phyloP scores from a whole-genome alignment of 345 rosid genomes.

The Limnanthes douglasii region DNA sequence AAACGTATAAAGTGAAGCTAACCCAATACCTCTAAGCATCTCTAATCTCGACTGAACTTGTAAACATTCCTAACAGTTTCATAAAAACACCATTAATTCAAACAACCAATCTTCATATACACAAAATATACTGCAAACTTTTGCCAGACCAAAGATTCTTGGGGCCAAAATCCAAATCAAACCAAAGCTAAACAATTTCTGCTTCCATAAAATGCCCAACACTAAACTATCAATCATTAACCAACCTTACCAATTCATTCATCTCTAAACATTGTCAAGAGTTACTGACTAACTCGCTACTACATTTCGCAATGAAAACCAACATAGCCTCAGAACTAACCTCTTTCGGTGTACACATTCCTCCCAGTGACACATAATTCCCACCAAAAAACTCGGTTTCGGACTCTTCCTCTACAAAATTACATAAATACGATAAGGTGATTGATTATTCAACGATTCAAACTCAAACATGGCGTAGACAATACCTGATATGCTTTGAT shows the following conservation, averaged over 20 bases:
- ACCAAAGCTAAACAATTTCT: slow-evolving; percentile 1
- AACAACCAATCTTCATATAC: too few species aligned
- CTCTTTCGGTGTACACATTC: slow-evolving; percentile 18
- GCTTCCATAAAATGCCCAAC: too few species aligned
- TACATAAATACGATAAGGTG: slow-evolving; percentile 2
- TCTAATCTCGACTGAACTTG: slow-evolving; percentile 54
- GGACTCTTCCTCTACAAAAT: slow-evolving; percentile 36
- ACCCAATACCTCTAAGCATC: slow-evolving; percentile 53
- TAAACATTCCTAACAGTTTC: slow-evolving; percentile 32
- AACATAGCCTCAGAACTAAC: slow-evolving; percentile 10
- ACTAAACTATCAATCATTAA: too few species aligned
- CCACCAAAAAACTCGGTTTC: slow-evolving; percentile 14
- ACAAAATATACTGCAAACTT: too few species aligned
- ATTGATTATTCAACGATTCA: slow-evolving; percentile 1
- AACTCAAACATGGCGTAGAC: neutral
- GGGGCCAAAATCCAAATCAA: neutral
- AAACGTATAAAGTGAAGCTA: too few species aligned
- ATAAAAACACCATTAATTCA: neutral
- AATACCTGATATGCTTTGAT: slow-evolving; percentile 70
- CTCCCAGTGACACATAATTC: slow-evolving; percentile 22
- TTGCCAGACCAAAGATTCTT: neutral
- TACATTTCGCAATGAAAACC: neutral
- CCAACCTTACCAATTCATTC: too few species aligned
- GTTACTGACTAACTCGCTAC: neutral
- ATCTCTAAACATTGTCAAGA: too few species aligned